Conservation (phyloP, 192 early-diverging fungal species). For the Phycomyces nitens region DNA sequence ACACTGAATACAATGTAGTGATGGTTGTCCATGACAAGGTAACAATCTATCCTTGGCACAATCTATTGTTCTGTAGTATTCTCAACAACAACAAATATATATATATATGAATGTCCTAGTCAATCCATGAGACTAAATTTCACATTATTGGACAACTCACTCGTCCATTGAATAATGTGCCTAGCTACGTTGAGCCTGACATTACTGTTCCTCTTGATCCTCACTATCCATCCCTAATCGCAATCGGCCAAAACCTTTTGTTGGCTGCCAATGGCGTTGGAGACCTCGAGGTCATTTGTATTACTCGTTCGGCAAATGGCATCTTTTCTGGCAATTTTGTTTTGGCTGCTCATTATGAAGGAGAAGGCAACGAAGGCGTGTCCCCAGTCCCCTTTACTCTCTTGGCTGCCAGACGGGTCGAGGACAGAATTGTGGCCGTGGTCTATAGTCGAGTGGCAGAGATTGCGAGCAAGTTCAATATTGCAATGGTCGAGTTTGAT, state of each 20-base stretch:
- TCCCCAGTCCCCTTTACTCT: constrained; percentile 34
- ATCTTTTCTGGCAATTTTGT: background rate
- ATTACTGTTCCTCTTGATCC: constrained; percentile 2
- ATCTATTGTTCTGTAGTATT: too few species aligned
- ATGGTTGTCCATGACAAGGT: constrained; percentile 39
- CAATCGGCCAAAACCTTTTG: constrained; percentile 21
- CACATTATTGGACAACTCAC: constrained; percentile 9
- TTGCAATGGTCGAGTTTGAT: constrained; percentile 13
- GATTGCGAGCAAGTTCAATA: constrained; percentile 15
- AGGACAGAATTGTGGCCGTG: constrained; percentile 22
- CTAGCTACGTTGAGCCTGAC: constrained; percentile 26
- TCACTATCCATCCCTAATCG: constrained; percentile 33
- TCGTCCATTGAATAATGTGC: constrained; percentile 14
- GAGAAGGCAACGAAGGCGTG: constrained; percentile 24
- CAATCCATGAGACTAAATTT: background rate
- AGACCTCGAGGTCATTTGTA: constrained; percentile 23
- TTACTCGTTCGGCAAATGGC: background rate
- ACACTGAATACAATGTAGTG: constrained; percentile 32
- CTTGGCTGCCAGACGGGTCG: constrained; percentile 26
- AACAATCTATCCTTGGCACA: too few species aligned
- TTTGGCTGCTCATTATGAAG: constrained; percentile 15
- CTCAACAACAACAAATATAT: background rate
- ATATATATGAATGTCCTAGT: background rate
- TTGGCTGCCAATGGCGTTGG: constrained; percentile 37
- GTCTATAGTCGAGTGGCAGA: constrained; percentile 11